Evolutionary conservation across 1,284 basidiomycete species (phyloP), one percentile per base, ranked within the genome.

Genomic region (Ustilago trichophora): DNA sequence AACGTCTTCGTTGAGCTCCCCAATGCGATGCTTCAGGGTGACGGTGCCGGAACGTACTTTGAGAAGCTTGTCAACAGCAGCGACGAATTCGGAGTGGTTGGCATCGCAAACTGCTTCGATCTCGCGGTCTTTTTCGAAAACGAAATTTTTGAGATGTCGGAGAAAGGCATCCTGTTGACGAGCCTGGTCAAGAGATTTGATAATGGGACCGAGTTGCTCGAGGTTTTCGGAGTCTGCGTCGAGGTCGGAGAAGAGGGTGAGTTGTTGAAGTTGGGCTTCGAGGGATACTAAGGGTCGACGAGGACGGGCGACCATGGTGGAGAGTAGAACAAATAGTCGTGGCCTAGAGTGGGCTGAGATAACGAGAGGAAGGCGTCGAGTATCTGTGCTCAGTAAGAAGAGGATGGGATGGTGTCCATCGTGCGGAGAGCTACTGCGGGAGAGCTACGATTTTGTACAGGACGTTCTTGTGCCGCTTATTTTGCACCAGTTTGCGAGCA

Each of bases 61-160:
- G 82, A 98, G 90, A 50, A 99, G 85, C 4, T 93, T 97, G 27
- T 93, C 93, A 9, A 98, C 93, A 8, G 94, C 96, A 19, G 90
- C 89, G 21, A 97, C 93, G 80, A 99, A 98, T 82, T 98, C 96
- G 84, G 95, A 92, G 81, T 98, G 97, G 82, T 98, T 98, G 73
- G 91, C 90, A 56, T 90, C 88, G 83, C 96, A 98, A 83, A 98
- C 93, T 58, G 87, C 88, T 84, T 98, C 92, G 78, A 99, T 98
- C 83, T 98, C 94, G 54, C 87, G 86, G 80, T 99, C 96, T 83
- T 98, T 97, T 68, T 92, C 88, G 75, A 91, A 88, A 44, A 98
- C 91, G 75, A 98, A 91, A 16, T 85, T 85, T 73, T 92, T 90
- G 44, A 98, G 85, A 35, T 90, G 91, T 38, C 90, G 87, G 29